Evolutionary conservation across 352 stramenopile species (phyloP).

Genomic region (Chrysophaeum taylorii): DNA sequence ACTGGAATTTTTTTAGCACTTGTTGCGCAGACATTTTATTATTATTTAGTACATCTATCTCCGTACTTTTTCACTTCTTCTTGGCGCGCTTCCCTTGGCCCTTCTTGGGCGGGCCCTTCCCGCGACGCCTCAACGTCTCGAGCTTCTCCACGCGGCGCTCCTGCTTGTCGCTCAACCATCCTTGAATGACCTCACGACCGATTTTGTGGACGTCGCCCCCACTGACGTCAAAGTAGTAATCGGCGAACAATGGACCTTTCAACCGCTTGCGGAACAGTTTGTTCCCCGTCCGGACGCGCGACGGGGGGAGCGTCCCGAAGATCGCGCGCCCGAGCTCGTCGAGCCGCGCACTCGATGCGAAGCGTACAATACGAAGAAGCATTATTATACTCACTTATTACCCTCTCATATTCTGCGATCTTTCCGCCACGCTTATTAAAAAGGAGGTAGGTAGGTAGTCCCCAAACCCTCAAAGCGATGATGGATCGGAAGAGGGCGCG

Average conservation of each 20-base stretch:
- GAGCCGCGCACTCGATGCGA: too few species aligned
- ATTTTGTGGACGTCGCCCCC: not conserved
- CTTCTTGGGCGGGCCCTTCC: slow-evolving; percentile 55
- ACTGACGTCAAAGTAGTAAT: slow-evolving; percentile 2
- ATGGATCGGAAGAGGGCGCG: too few species aligned
- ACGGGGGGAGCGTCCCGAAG: not conserved
- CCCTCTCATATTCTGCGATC: too few species aligned
- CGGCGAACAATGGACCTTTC: not conserved
- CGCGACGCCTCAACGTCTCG: slow-evolving; percentile 35
- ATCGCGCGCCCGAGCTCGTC: not conserved
- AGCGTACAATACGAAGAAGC: too few species aligned
- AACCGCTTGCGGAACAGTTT: not conserved
- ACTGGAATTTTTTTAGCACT: too few species aligned
- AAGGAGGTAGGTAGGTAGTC: too few species aligned
- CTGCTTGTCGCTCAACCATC: slow-evolving; percentile 30
- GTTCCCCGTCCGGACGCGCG: not conserved
- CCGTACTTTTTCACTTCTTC: slow-evolving; percentile 26
- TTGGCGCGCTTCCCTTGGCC: slow-evolving; percentile 43
- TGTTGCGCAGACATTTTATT: too few species aligned
- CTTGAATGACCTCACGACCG: not conserved
- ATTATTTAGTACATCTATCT: too few species aligned
- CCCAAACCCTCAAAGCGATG: too few species aligned
- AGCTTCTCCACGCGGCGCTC: slow-evolving; percentile 42
- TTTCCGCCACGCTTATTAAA: too few species aligned
- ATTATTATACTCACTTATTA: too few species aligned